Evolutionary conservation across 352 stramenopile genomes (phyloP), one percentile per base, ranked within the genome.

Genomic region (Blastocystis sp.): DNA sequence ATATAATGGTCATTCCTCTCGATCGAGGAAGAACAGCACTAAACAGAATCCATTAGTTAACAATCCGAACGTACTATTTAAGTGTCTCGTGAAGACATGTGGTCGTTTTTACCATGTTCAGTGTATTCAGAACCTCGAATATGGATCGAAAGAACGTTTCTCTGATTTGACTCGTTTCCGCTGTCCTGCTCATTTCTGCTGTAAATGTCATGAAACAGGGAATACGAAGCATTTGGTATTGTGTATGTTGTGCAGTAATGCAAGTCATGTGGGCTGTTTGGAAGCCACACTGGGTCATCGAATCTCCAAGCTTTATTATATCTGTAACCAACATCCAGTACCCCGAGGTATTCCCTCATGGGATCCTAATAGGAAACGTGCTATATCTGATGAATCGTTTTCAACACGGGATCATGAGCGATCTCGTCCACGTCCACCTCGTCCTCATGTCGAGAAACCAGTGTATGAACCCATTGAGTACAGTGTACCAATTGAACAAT

Each of bases 191-290:
- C 77, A 87, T 43, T 87, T 78, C 56, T 87, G 77, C 32, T 78
- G 42, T 29, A 63, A 58, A 51, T 87, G 77, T 43, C 59, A 87
- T 29, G 77, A 87, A 42, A 87, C 77, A n/a, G 77, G 77, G 29
- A 87, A 87, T 42, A 87, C 59, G 27, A 87, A 87, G 65, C 77
- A 87, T 42, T 54, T 87, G 1, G 77, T 78, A 27, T 43, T 75
- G 52, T 87, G 77, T 54, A 57, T 87, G 27, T 21, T 74, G 7
- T 87, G 77, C 43, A 51, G 21, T 19, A 58, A 74, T 19, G 65
- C 59, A 16, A 87, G 27, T 11, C 77, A 87, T 39, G 77, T 78
- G 57, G 35, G 59, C 21, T 87, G 77, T 87, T 37, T 87, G n/a
- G 56, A 54, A 35, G 14, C 24, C 3, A 51, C 71, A 9, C 7